Percentiles rank a stretch among this genome's conserved stretches.
Conservation (phyloP, 1,284 basidiomycete genomes). For the Cutaneotrichosporon sp. region DNA sequence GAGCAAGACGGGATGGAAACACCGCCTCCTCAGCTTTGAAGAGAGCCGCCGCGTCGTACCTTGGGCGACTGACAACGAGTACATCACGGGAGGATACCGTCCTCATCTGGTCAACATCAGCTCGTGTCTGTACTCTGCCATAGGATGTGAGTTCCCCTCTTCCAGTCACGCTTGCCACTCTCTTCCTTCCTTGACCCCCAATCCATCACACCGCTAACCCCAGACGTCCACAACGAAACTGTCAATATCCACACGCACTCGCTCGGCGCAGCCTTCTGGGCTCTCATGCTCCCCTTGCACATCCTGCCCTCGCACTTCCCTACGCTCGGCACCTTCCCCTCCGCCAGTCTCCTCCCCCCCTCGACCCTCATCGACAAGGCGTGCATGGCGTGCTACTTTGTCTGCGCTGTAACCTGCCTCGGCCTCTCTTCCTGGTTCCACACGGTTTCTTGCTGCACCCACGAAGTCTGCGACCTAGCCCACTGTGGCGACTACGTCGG, state of each 20-base stretch:
- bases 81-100: conserved; percentile 70
- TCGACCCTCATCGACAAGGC: conserved; percentile 62
- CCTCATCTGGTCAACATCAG: conserved; percentile 66
- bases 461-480: conserved; percentile 57
- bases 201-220: neutral
- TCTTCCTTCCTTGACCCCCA: neutral
- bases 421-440: conserved; percentile 74
- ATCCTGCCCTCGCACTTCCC: conserved; percentile 58
- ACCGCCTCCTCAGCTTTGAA: conserved; percentile 33
- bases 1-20: conserved; percentile 9
- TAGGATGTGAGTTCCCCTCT: conserved; percentile 61
- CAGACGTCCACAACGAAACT: conserved; percentile 82
- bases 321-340: conserved; percentile 25
- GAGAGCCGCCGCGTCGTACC: conserved; percentile 41
- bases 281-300: conserved; percentile 59
- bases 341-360: conserved; percentile 26
- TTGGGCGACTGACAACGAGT: conserved; percentile 66
- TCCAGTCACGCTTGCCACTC: neutral
- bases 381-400: conserved; percentile 67
- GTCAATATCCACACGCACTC: conserved; percentile 90
- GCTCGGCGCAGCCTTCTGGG: conserved; percentile 69
- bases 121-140: conserved; percentile 67
- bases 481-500: conserved; percentile 54
- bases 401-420: conserved; percentile 73
- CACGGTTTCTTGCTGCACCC: conserved; percentile 67